Conservation (phyloP, 371 early-diverging fungal species). For the Rhizopus sp. region DNA sequence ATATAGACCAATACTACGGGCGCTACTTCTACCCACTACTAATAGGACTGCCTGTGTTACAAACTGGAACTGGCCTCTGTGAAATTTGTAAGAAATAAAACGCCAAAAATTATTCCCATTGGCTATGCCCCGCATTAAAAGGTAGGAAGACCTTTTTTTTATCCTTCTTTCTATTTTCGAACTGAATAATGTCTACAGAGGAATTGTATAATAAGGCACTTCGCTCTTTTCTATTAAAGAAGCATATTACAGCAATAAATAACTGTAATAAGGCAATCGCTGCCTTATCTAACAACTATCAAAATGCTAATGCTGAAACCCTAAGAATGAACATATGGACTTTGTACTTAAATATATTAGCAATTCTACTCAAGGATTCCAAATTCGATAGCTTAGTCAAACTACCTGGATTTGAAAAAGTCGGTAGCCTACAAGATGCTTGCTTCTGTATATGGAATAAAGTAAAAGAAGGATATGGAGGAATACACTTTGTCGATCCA, state of each 20-base stretch:
- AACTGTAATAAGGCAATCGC: constrained; percentile 26
- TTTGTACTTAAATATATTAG: constrained; percentile 41
- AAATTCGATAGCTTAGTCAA: constrained; percentile 10
- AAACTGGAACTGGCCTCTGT: too few species aligned
- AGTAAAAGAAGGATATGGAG: constrained; percentile 19
- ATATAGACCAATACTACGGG: too few species aligned
- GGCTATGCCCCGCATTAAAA: too few species aligned
- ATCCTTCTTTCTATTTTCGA: constrained; percentile 1
- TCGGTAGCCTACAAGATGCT: constrained; percentile 16
- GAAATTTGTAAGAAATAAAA: too few species aligned
- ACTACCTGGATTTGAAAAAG: constrained; percentile 14
- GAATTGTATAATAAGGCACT: constrained; percentile 28
- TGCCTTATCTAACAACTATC: not conserved
- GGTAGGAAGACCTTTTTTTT: too few species aligned
- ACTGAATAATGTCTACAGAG: constrained; percentile 11
- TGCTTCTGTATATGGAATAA: constrained; percentile 32
- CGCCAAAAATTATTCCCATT: too few species aligned
- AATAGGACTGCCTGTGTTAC: too few species aligned
- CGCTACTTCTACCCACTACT: too few species aligned
- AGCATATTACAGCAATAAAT: constrained; percentile 22
- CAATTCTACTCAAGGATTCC: constrained; percentile 18
- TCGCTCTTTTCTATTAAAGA: constrained; percentile 26
- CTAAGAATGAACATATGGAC: constrained; percentile 25
- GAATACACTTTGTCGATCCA: constrained; percentile 26
- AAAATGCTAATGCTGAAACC: not conserved